Conservation (phyloP, 2,329 filamentous ascomycete genomes). For the Domatiomyces globalis region DNA sequence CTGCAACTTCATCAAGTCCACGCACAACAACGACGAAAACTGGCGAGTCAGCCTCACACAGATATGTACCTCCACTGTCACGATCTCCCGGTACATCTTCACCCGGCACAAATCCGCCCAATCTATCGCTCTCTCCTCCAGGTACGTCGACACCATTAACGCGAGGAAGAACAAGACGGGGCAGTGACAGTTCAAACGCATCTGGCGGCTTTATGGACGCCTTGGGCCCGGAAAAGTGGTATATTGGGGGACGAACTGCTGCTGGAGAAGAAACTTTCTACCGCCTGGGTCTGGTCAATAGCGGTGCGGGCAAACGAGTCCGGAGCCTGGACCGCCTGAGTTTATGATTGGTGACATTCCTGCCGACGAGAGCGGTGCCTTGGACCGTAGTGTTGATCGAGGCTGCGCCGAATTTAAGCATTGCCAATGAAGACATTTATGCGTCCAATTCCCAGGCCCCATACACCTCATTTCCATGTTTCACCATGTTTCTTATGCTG, state of each 20-base stretch:
- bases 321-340: slow-evolving; percentile 37
- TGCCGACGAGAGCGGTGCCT: neutral
- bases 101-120: slow-evolving; percentile 16
- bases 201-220: slow-evolving; percentile 36
- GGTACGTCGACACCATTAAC: slow-evolving; percentile 19
- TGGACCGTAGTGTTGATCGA: neutral
- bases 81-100: slow-evolving; percentile 15
- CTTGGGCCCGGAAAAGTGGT: slow-evolving; percentile 37
- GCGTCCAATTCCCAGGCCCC: neutral
- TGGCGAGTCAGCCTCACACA: slow-evolving; percentile 14
- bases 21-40: slow-evolving; percentile 37
- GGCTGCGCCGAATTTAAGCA: neutral
- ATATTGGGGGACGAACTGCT: slow-evolving; percentile 35
- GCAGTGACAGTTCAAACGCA: slow-evolving; percentile 34
- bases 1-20: slow-evolving; percentile 28
- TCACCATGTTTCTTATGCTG: neutral
- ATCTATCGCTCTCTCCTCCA: slow-evolving; percentile 26
- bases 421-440: neutral
- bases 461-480: neutral
- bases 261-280: slow-evolving; percentile 37
- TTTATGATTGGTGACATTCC: slow-evolving; percentile 22
- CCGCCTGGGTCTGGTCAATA: slow-evolving; percentile 34
- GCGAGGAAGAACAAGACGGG: slow-evolving; percentile 28
- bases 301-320: slow-evolving; percentile 28
- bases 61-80: slow-evolving; percentile 12